phyloP scores from a whole-genome alignment of 495 filamentous ascomycete genomes.

The Penicillium psychrofluorescens region DNA sequence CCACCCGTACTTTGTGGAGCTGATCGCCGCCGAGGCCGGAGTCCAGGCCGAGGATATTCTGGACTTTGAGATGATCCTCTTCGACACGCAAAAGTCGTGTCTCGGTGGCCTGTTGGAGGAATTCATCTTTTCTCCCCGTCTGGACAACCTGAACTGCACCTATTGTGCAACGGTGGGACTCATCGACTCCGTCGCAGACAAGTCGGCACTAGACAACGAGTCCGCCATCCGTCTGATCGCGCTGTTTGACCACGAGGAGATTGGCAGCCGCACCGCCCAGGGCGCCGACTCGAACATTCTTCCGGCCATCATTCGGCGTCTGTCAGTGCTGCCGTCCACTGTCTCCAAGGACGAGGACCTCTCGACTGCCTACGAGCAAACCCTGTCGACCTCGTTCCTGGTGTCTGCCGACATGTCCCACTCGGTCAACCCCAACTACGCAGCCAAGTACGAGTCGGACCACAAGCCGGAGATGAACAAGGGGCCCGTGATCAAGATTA shows the following conservation, averaged over 20 bases:
- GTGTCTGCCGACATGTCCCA: conserved; percentile 98
- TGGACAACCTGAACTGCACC: conserved; percentile 94
- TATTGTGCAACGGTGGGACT: conserved; percentile 79
- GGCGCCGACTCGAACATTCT: conserved; percentile 90
- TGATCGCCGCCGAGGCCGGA: conserved; percentile 75
- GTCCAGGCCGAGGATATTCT: conserved; percentile 63
- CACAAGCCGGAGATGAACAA: conserved; percentile 95
- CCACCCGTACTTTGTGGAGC: conserved; percentile 75
- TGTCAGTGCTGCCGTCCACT: conserved; percentile 65
- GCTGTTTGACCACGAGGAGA: conserved; percentile 97
- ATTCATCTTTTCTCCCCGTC: conserved; percentile 84
- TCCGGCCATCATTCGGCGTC: conserved; percentile 77
- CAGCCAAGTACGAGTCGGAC: conserved; percentile 79
- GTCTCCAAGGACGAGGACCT: conserved; percentile 42
- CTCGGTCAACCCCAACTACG: conserved; percentile 88
- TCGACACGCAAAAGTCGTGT: conserved; percentile 85
- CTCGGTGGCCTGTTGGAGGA: conserved; percentile 89
- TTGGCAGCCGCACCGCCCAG: conserved; percentile 85
- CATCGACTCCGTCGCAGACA: conserved; percentile 65
- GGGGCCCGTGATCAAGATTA: conserved; percentile 94
- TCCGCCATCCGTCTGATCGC: conserved; percentile 78
- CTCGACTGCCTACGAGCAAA: conserved; percentile 86
- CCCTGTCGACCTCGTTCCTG: conserved; percentile 84
- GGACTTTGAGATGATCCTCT: conserved; percentile 94
- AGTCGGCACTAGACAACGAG: conserved; percentile 61